These are phyloP conservation scores for Apostasia shenzhenica DNA, from an alignment of 106 monocot species.

Conservation along the genomic window DNA sequence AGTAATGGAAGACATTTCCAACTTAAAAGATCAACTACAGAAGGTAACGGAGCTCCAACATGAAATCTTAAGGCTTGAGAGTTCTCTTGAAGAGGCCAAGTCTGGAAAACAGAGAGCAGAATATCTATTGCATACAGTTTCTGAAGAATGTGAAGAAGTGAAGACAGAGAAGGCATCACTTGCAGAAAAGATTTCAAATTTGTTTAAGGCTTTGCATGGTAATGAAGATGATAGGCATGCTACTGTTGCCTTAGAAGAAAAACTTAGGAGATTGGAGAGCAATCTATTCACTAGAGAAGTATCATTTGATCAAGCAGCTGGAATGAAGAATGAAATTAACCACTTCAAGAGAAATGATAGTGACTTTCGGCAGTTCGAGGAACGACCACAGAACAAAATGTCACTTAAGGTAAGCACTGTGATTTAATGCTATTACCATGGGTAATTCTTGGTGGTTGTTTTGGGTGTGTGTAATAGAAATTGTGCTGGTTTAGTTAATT, in stretches of 20 bases:
- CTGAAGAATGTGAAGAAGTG: conserved; percentile 60
- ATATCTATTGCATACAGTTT: conserved; percentile 28
- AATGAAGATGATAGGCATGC: conserved; percentile 45
- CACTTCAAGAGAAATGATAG: conserved; percentile 54
- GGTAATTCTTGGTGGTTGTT: too few species aligned
- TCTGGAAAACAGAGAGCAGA: conserved; percentile 64
- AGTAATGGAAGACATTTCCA: conserved; percentile 53
- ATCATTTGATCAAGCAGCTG: conserved; percentile 43
- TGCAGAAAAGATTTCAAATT: conserved; percentile 32
- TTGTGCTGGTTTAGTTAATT: too few species aligned
- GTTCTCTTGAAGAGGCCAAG: conserved; percentile 57
- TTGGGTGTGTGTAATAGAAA: too few species aligned
- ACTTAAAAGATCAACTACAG: conserved; percentile 49
- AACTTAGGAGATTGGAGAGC: conserved; percentile 47
- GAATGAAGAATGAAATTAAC: conserved; percentile 70
- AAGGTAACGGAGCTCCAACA: conserved; percentile 59
- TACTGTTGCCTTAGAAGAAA: conserved; percentile 64
- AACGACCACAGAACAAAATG: conserved; percentile 10
- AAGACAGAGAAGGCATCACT: conserved; percentile 38
- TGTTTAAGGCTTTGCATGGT: conserved; percentile 51
- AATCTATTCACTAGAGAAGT: conserved; percentile 5
- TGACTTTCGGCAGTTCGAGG: conserved; percentile 38
- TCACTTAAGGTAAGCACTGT: conserved; percentile 1
- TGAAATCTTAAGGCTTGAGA: conserved; percentile 48
- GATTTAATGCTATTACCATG: neutral